Evolutionary conservation across 768 basidiomycete genomes (phyloP), one percentile per base, ranked within the genome.

Genomic region (Lentinula detonsa): DNA sequence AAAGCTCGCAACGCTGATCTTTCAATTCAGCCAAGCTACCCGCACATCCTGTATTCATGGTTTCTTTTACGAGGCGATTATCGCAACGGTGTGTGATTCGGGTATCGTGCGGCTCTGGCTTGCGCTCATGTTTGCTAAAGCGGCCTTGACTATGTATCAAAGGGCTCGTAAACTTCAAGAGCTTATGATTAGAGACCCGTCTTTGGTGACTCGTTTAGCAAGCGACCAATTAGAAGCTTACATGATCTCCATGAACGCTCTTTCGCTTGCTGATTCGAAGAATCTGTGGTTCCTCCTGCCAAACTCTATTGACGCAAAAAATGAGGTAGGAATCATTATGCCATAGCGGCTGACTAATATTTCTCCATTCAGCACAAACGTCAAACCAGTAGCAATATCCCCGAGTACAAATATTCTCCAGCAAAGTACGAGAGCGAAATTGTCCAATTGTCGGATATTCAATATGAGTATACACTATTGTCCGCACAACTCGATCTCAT

Each of bases 1-100:
- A 96, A 98, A 72, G 91, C 94, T 6, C 85, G 95, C 62, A 96
- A 98, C 71, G 88, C 88, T 16, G 93, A 99, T 74, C 94, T 96
- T 53, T 84, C 91, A 48, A 75, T 87, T 42, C 83, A 81, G 40
- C 95, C 95, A 0, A 87, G 85, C 69, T 98, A 96, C 76, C 87
- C 93, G 39, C 84, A 86, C 67, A 92, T 98, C 58, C 75, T 98
- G n/a, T 96, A 97, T 73, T 88, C 93, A 51, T 98, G 94, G 94
- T 89, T 94, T 71, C 83, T 89, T 66, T 81, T 83, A 60, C 81
- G 91, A 70, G 91, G 91, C 31, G 94, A 98, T 71, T 94, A 95
- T 74, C 85, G 93, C 56, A 93, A 85, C 71, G 97, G 96, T 95
- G 71, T 73, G 85, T 78, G 11, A 15, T 63, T 62, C 48, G 34